Evolutionary conservation across 2,329 filamentous ascomycete genomes (phyloP).

Genomic region (Byssochlamys sp.): DNA sequence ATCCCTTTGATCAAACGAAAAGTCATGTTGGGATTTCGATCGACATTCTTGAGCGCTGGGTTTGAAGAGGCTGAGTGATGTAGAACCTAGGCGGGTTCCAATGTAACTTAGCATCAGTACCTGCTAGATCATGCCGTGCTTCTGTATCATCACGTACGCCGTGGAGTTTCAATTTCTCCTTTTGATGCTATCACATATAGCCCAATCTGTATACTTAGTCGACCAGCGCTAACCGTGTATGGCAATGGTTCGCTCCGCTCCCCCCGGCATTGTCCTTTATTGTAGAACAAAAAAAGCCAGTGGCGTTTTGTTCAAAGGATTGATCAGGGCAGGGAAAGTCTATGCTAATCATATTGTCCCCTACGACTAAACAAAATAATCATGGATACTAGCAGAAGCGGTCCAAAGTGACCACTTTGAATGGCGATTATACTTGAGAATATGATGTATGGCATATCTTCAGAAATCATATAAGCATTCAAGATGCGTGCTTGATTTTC

Average conservation of each 20-base stretch:
- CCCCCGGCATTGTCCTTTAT: background rate
- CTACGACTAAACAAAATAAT: background rate
- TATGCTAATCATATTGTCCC: background rate
- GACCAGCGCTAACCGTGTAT: background rate
- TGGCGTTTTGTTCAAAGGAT: background rate
- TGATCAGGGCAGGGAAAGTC: background rate
- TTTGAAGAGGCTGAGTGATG: too few species aligned
- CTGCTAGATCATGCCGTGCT: background rate
- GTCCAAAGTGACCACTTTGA: background rate
- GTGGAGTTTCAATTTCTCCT: background rate
- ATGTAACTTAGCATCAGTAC: background rate
- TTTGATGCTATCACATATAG: background rate
- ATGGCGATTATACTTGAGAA: background rate
- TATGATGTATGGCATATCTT: background rate
- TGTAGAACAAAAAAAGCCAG: background rate
- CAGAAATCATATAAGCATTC: background rate
- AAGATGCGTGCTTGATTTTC: background rate
- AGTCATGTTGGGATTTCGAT: background rate
- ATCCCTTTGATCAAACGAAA: background rate
- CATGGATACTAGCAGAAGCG: background rate
- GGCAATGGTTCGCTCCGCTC: background rate
- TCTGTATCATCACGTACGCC: background rate
- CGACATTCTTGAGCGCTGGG: background rate
- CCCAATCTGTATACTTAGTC: background rate
- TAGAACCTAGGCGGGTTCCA: too few species aligned